These are phyloP conservation scores for Venturia nashicola DNA, from an alignment of 2,329 filamentous ascomycete species.

Conservation along the genomic window DNA sequence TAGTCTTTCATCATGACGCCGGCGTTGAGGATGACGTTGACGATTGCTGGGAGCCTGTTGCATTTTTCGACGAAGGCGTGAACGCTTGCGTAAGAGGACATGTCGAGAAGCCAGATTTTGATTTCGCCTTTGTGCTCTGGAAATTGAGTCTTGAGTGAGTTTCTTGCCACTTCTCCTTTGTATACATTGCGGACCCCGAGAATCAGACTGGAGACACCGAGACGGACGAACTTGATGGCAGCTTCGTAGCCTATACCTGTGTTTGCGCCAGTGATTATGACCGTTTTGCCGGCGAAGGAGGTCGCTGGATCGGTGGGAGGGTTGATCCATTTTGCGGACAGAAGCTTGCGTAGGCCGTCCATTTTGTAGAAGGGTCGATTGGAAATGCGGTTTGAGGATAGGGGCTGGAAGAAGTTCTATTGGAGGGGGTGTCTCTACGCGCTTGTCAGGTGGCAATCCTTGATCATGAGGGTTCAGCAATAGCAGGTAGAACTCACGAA, in stretches of 20 bases:
- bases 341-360: background rate
- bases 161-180: constrained; percentile 33
- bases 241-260: constrained; percentile 35
- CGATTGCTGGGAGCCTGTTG: constrained; percentile 19
- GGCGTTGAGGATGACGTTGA: constrained; percentile 28
- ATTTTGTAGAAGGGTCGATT: background rate
- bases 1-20: constrained; percentile 21
- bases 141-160: constrained; percentile 23
- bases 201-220: constrained; percentile 31
- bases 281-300: constrained; percentile 25
- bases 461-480: background rate
- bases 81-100: constrained; percentile 27
- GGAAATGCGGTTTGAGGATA: background rate
- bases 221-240: constrained; percentile 27
- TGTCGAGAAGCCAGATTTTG: constrained; percentile 35
- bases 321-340: constrained; percentile 10
- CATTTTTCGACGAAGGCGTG: constrained; percentile 20
- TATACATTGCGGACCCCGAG: constrained; percentile 30
- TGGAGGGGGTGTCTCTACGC: background rate
- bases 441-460: background rate
- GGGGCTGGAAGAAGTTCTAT: background rate
- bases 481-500: background rate
- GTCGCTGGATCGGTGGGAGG: constrained; percentile 21
- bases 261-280: constrained; percentile 39
- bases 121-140: constrained; percentile 19